phyloP scores from a whole-genome alignment of 179 eudicot genomes.

The Dionaea muscipula region DNA sequence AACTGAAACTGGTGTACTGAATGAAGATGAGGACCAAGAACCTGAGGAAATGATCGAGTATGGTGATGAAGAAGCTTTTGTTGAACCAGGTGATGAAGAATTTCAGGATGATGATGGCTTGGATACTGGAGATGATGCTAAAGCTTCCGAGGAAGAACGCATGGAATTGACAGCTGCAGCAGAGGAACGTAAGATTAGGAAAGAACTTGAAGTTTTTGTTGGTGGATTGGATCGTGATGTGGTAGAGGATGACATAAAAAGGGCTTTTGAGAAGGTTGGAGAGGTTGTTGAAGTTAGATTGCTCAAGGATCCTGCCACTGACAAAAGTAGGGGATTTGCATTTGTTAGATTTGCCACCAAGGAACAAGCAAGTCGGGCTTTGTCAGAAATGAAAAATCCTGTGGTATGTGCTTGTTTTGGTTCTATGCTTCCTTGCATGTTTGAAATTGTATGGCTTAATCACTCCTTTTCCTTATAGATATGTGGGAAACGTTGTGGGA shows the following conservation, averaged over 20 bases:
- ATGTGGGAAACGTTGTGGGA: conserved; percentile 67
- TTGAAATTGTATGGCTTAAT: background rate
- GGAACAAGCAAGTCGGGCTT: conserved; percentile 67
- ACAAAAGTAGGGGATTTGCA: conserved; percentile 77
- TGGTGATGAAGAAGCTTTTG: conserved; percentile 38
- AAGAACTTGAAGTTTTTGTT: conserved; percentile 73
- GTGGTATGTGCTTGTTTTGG: conserved; percentile 34
- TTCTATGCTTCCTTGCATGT: background rate
- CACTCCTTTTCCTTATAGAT: conserved; percentile 26
- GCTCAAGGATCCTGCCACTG: conserved; percentile 40
- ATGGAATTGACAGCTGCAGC: conserved; percentile 49
- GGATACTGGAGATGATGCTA: conserved; percentile 28
- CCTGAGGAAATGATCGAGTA: conserved; percentile 27
- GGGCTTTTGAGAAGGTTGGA: conserved; percentile 60
- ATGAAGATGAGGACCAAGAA: conserved; percentile 22
- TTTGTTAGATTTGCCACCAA: conserved; percentile 74
- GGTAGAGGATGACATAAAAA: conserved; percentile 56
- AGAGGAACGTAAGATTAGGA: conserved; percentile 57
- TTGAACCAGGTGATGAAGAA: conserved; percentile 47
- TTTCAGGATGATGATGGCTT: conserved; percentile 31
- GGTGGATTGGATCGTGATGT: conserved; percentile 77
- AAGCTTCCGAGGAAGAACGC: conserved; percentile 33
- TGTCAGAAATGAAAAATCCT: conserved; percentile 70
- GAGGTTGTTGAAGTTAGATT: conserved; percentile 65
- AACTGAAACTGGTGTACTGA: conserved; percentile 16